Conservation (phyloP, 1,284 basidiomycete genomes). For the Fistulinella cinereoalba region DNA sequence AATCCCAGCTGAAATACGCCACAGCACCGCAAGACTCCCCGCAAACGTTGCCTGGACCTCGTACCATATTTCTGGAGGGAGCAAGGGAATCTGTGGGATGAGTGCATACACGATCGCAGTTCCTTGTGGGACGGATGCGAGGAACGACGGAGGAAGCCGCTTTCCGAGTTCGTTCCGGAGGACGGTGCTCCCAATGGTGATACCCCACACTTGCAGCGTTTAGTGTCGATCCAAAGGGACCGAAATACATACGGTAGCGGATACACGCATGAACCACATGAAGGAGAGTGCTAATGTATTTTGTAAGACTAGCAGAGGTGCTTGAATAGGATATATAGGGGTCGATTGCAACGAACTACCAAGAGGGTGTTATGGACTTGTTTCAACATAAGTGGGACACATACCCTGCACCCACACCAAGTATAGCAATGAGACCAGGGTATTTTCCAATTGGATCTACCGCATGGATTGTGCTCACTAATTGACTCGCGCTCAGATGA, state of each 20-base stretch:
- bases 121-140: conserved; percentile 6
- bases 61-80: neutral
- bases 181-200: conserved; percentile 30
- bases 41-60: conserved; percentile 10
- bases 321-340: conserved; percentile 29
- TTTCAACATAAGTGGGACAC: neutral
- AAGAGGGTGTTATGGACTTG: neutral
- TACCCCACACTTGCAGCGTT: conserved; percentile 32
- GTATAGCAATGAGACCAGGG: neutral
- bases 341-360: neutral
- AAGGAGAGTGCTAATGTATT: conserved; percentile 36
- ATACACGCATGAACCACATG: conserved; percentile 33
- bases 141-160: conserved; percentile 23
- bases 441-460: conserved; percentile 2
- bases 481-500: too few relatives aligned
- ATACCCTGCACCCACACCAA: conserved; percentile 9
- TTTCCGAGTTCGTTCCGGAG: conserved; percentile 32
- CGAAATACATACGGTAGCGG: conserved; percentile 14
- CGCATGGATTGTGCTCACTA: conserved; percentile 3
- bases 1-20: conserved; percentile 2
- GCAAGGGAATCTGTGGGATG: conserved; percentile 4
- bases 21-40: conserved; percentile 7
- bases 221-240: too few relatives aligned
- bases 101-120: conserved; percentile 8
- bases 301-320: conserved; percentile 32